Evolutionary conservation across 352 stramenopile species (phyloP), one percentile per base, ranked within the genome.

Genomic region (Sclerospora graminicola): DNA sequence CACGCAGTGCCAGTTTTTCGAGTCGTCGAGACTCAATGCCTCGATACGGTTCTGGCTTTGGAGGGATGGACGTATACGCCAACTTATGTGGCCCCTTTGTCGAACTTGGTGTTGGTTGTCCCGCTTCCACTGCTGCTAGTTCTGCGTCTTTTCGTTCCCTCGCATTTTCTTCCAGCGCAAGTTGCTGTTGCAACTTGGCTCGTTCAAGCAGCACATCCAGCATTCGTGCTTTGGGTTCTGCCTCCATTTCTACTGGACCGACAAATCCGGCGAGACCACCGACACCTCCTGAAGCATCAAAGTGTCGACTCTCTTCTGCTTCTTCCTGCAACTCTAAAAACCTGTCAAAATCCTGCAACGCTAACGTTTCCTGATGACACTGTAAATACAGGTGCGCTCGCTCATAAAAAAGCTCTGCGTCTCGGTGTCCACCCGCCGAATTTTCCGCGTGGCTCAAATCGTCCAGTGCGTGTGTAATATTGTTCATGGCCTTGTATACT

Each of bases 261-360:
- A 47, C 53, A 20, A 67, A 67, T 0, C 58, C 58, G 8, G 58
- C 58, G 15, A 67, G 48, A 5, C 48, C 58, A 11, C 58, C 58
- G 0, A 67, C 53, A 8, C 58, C 58, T 16, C 58, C 58, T 0
- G 58, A 67, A 6, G 58, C 58, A 13, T 67, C 58, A 40, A 67
- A 67, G 43, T 67, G 58, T n/a, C 58, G 53, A 29, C 41, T 53
- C 29, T 53, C 54, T 14, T 60, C 41, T 37, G 54, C 49, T 47
- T 75, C 69, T 48, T 81, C 66, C 35, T 83, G 70, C 20, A 88
- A 45, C 45, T 88, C 73, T 14, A 87, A 45, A 37, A 82, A 79
- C n/a, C 58, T 57, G 48, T 85, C 70, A n/a, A 84, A 58, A 29
- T 84, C 76, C 6, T 51, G 38, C 29, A 86, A 40, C 11, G 76